Conservation (phyloP, 192 early-diverging fungal species). For the Pilaira anomala region DNA sequence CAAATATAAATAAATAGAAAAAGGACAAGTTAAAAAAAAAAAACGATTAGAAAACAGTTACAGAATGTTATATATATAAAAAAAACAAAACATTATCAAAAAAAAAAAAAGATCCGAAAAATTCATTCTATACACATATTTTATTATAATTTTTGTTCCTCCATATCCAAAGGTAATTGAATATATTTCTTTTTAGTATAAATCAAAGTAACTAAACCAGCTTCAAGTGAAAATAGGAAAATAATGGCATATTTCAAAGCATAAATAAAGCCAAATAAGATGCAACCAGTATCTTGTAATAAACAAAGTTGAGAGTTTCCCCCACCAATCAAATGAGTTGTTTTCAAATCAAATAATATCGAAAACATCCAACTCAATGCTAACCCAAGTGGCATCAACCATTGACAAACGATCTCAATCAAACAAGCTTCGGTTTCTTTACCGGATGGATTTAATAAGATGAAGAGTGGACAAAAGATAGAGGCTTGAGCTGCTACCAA, state of each 20-base stretch:
- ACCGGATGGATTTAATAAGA: conserved; percentile 3
- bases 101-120: conserved; percentile 12
- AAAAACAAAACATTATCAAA: neutral
- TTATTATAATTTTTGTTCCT: conserved; percentile 4
- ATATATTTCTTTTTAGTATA: neutral
- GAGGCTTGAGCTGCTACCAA: conserved; percentile 29
- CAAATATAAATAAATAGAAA: neutral
- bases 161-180: conserved; percentile 14
- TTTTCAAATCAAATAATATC: conserved; percentile 25
- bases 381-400: conserved; percentile 23
- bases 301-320: neutral
- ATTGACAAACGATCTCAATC: conserved; percentile 19
- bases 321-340: neutral
- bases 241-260: conserved; percentile 13
- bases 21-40: neutral
- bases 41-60: conserved; percentile 2
- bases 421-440: neutral
- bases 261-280: conserved; percentile 3
- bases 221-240: conserved; percentile 13
- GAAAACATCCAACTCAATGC: conserved; percentile 34
- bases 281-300: neutral
- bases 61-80: conserved; percentile 11
- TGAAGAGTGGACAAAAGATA: conserved; percentile 21
- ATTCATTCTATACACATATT: neutral
- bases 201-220: neutral